Evolutionary conservation across 305 asterid genomes (phyloP), one percentile per base, ranked within the genome.

Genomic region (Plantago coronopus): DNA sequence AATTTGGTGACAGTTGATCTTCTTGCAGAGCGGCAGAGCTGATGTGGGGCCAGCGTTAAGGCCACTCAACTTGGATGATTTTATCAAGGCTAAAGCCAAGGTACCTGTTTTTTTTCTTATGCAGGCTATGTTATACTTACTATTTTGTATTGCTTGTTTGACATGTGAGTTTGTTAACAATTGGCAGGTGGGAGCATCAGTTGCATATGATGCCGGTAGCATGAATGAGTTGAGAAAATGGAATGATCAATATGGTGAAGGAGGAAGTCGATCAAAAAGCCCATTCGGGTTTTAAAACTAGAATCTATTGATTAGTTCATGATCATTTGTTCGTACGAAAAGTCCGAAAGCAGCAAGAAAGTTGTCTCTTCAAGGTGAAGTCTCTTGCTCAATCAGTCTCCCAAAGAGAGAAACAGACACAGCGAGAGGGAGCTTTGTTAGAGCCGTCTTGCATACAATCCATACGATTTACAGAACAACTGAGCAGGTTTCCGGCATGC

Each of bases 211-310:
- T 65, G 99, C 99, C 40, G 79, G 90, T n/a, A 89, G 90, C 78
- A 93, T 87, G 99, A 93, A 87, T 40, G 96, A 89, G 69, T 71
- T 93, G 72, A 75, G 99, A 68, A 93, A 93, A 79, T 93, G 99
- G 99, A 89, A 93, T 34, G 99, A 89, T 51, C 97, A 82, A 63
- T 93, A 93, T 22, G 99, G 99, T 2, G 99, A 93, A 82, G 99
- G 95, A 54, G 99, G 99, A 73, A 89, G 95, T 80, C 73, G 99
- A 67, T 81, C 72, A 69, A 89, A 83, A 67, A 83, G 96, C 1
- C 97, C 94, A 44, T 89, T 93, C 60, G 99, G 99, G 21, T 93
- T 93, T 65, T 87, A 83, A 84, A 58, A 51, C 45, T 19, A 58
- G 53, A 53, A 19, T 58, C 21, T 5, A 56, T 67, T 66, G 18